Percentiles rank a stretch among this genome's conserved stretches.
Conservation (phyloP, 2,329 filamentous ascomycete genomes). For the Metarhizium sp. region DNA sequence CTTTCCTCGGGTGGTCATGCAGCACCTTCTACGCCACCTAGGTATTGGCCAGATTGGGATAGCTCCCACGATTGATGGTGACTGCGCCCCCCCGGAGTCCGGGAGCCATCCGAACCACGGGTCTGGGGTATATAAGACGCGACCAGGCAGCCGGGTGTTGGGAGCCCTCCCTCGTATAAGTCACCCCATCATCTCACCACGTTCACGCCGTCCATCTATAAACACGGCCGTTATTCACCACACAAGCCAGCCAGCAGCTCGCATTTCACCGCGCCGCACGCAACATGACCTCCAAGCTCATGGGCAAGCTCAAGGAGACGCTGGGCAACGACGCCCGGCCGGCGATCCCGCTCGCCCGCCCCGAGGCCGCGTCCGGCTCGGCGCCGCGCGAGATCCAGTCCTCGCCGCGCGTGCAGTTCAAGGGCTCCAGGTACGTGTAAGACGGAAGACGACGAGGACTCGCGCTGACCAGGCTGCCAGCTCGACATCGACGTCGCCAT, state of each 20-base stretch:
- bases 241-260: too few species aligned
- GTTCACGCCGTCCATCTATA: too few species aligned
- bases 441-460: too few species aligned
- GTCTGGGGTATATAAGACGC: neutral
- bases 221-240: too few species aligned
- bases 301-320: slow-evolving; percentile 5
- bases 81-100: neutral
- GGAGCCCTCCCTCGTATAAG: too few species aligned
- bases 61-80: neutral
- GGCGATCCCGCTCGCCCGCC: slow-evolving; percentile 4
- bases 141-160: too few species aligned
- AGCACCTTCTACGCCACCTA: neutral
- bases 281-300: neutral
- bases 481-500: neutral
- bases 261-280: too few species aligned
- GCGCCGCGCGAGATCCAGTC: neutral
- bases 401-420: neutral
- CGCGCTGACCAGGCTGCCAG: too few species aligned
- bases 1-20: neutral
- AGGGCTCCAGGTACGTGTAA: neutral
- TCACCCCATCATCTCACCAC: too few species aligned
- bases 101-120: neutral
- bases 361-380: neutral
- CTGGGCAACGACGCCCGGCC: slow-evolving; percentile 2
- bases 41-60: neutral